phyloP scores from a whole-genome alignment of 768 basidiomycete genomes.

The Russula sp. region DNA sequence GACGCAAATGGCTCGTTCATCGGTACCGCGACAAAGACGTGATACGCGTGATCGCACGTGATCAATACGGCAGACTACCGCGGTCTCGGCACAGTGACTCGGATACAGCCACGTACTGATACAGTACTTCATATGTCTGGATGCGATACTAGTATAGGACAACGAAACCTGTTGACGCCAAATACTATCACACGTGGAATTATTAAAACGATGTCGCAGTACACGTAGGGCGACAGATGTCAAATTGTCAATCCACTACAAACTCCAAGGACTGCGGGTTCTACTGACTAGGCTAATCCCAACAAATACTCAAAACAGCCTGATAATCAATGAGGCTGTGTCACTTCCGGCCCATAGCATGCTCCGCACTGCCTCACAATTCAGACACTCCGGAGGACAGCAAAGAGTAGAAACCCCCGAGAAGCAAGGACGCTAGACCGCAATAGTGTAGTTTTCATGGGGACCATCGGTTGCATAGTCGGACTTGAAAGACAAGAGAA shows the following conservation, averaged over 20 bases:
- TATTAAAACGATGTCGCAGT: neutral
- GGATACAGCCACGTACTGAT: conserved; percentile 3
- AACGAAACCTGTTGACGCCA: neutral
- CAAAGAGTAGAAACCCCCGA: neutral
- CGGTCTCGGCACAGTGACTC: no score
- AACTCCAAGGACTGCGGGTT: neutral
- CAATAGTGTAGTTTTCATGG: no score
- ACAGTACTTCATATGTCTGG: neutral
- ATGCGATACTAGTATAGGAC: neutral
- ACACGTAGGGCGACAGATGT: neutral
- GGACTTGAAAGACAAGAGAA: neutral
- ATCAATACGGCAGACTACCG: neutral
- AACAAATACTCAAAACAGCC: neutral
- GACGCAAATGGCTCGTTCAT: neutral
- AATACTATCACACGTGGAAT: neutral
- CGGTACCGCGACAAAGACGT: neutral
- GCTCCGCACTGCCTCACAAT: conserved; percentile 5
- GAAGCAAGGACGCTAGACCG: neutral
- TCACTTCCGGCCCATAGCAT: neutral
- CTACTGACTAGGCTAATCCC: neutral
- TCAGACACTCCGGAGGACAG: neutral
- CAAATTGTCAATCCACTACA: neutral
- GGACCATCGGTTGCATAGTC: neutral
- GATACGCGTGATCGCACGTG: neutral
- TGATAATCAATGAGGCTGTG: neutral